These are phyloP conservation scores for Singerocomus rubriflavus DNA, from an alignment of 1,284 basidiomycete genomes.

Conservation along the genomic window DNA sequence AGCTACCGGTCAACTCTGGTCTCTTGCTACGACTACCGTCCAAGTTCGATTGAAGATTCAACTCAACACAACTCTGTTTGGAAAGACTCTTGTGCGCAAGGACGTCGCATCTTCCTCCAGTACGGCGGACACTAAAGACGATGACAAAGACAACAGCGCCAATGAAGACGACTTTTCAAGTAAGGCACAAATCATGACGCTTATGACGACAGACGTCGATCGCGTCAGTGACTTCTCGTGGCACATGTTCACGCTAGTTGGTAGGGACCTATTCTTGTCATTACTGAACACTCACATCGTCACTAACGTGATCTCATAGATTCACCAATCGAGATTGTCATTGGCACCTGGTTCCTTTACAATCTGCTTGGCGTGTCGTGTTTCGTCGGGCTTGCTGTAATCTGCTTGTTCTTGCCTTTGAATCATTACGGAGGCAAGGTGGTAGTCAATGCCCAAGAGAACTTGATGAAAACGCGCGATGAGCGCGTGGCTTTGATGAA, in stretches of 20 bases:
- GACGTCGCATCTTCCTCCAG: slow-evolving; percentile 69
- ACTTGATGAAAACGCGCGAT: slow-evolving; percentile 89
- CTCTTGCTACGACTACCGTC: slow-evolving; percentile 66
- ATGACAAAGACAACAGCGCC: slow-evolving; percentile 36
- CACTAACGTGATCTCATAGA: slow-evolving; percentile 43
- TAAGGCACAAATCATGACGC: slow-evolving; percentile 82
- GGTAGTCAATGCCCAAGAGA: slow-evolving; percentile 82
- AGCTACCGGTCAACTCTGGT: slow-evolving; percentile 60
- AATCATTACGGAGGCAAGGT: slow-evolving; percentile 87
- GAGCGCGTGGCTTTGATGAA: slow-evolving; percentile 92
- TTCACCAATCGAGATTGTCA: slow-evolving; percentile 82
- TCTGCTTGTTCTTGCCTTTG: slow-evolving; percentile 80
- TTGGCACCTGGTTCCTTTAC: slow-evolving; percentile 81
- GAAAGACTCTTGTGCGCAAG: slow-evolving; percentile 87
- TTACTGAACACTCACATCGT: neutral
- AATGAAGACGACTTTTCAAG: slow-evolving; percentile 80
- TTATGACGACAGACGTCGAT: slow-evolving; percentile 76
- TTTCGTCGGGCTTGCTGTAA: slow-evolving; percentile 80
- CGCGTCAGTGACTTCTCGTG: slow-evolving; percentile 82
- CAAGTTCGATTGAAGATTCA: slow-evolving; percentile 76
- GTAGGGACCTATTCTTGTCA: slow-evolving; percentile 33
- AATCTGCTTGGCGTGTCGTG: slow-evolving; percentile 77
- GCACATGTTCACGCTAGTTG: slow-evolving; percentile 70
- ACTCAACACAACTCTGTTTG: slow-evolving; percentile 83
- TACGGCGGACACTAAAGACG: slow-evolving; percentile 29